A percentile compares a stretch with the other conserved stretches of the same genome.
These are phyloP conservation scores for Phytophthora citricola DNA, from an alignment of 352 stramenopile genomes.

Conservation along the genomic window DNA sequence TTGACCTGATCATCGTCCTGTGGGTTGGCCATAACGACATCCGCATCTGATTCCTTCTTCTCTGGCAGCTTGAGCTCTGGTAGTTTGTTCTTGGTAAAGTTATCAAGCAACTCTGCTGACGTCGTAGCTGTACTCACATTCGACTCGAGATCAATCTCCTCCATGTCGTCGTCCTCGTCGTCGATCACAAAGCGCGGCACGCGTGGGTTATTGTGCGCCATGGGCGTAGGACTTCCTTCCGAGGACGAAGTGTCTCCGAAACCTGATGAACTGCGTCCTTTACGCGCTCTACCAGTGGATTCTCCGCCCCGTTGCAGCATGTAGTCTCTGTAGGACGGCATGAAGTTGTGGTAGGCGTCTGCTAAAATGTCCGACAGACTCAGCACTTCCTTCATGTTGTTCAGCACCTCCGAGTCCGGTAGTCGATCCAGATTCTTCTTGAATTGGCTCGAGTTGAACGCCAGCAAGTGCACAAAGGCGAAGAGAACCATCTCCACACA, in stretches of 20 bases:
- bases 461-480: slow-evolving; percentile 73
- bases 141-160: slow-evolving; percentile 45
- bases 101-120: slow-evolving; percentile 5
- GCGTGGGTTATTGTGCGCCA: slow-evolving; percentile 60
- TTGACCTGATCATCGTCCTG: slow-evolving; percentile 37
- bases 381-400: slow-evolving; percentile 91
- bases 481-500: slow-evolving; percentile 92
- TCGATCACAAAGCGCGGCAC: slow-evolving; percentile 78
- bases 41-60: slow-evolving; percentile 10
- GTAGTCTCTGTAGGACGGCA: slow-evolving; percentile 87
- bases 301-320: slow-evolving; percentile 80
- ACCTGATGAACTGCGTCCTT: slow-evolving; percentile 45
- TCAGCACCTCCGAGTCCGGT: slow-evolving; percentile 83
- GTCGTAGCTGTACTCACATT: slow-evolving; percentile 13
- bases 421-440: slow-evolving; percentile 78
- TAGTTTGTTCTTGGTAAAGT: slow-evolving; percentile 4
- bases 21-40: slow-evolving; percentile 40
- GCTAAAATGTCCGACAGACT: slow-evolving; percentile 81
- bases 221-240: slow-evolving; percentile 60
- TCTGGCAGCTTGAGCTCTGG: slow-evolving; percentile 19
- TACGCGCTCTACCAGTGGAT: slow-evolving; percentile 32
- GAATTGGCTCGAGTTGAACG: slow-evolving; percentile 87
- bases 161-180: slow-evolving; percentile 68
- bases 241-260: slow-evolving; percentile 60
- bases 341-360: slow-evolving; percentile 90